phyloP scores from a whole-genome alignment of 768 basidiomycete species.

The Suillus fuscotomentosus region DNA sequence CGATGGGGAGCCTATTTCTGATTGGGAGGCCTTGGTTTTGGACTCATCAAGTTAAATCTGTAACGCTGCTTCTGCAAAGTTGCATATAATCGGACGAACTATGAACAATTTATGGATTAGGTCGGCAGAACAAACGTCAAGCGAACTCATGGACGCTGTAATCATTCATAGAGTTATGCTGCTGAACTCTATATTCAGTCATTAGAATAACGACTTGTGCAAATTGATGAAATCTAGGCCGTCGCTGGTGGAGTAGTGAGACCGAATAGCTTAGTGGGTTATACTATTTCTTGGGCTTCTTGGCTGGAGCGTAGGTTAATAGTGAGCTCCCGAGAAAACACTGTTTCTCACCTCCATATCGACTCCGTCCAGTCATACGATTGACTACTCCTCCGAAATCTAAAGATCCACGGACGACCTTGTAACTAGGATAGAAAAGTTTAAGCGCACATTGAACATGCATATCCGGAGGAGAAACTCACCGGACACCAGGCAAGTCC shows the following conservation, averaged over 20 bases:
- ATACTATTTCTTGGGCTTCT: constrained; percentile 79
- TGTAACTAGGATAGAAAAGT: constrained; percentile 61
- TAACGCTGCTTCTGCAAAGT: not conserved
- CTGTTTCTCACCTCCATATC: constrained; percentile 75
- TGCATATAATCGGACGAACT: not conserved
- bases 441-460: not conserved
- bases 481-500: constrained; percentile 98
- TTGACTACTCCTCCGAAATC: constrained; percentile 92
- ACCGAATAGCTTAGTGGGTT: not conserved
- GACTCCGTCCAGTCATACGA: constrained; percentile 77
- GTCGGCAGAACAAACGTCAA: not conserved
- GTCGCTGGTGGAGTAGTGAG: not conserved
- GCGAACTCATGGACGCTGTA: not conserved
- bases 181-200: not conserved
- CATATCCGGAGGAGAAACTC: constrained; percentile 21
- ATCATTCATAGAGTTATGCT: not conserved
- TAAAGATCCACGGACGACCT: constrained; percentile 87
- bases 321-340: not conserved
- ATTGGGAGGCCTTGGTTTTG: constrained; percentile 11
- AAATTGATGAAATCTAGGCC: not conserved
- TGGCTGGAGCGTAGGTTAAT: constrained; percentile 40
- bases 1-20: constrained; percentile 4
- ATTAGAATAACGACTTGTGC: not conserved
- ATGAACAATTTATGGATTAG: not conserved
- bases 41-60: not conserved